phyloP scores from a whole-genome alignment of 495 filamentous ascomycete genomes.

The Penicillium pancosmium region DNA sequence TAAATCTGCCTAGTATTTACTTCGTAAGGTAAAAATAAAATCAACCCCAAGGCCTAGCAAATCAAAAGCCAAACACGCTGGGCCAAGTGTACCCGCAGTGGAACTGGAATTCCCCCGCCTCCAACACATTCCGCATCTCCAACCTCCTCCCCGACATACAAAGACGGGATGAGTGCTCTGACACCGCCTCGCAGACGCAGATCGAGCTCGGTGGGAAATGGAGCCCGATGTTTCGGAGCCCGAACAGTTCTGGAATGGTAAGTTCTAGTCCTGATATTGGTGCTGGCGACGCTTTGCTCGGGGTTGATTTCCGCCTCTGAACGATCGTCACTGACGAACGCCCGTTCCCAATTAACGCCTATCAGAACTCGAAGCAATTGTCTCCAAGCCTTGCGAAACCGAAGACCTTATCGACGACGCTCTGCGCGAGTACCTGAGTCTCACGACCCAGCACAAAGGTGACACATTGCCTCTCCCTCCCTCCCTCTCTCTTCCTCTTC shows the following conservation, averaged over 20 bases:
- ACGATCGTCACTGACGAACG: slow-evolving; percentile 12
- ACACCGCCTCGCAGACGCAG: slow-evolving; percentile 38
- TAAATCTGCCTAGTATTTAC: too few relatives aligned
- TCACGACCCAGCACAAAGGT: slow-evolving; percentile 79
- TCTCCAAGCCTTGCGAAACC: slow-evolving; percentile 69
- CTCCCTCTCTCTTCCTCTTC: not conserved
- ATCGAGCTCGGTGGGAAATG: slow-evolving; percentile 50
- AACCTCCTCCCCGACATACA: slow-evolving; percentile 26
- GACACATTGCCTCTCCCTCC: not conserved
- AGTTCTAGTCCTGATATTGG: slow-evolving; percentile 18
- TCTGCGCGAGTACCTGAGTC: slow-evolving; percentile 78
- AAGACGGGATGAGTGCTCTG: slow-evolving; percentile 48
- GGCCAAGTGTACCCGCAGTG: slow-evolving; percentile 15
- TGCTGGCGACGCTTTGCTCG: not conserved
- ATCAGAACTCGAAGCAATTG: slow-evolving; percentile 79
- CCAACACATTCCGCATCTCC: slow-evolving; percentile 31
- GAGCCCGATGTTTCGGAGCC: slow-evolving; percentile 69
- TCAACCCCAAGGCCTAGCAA: not conserved
- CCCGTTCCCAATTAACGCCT: slow-evolving; percentile 12
- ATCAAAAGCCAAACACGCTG: not conserved
- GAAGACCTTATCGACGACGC: slow-evolving; percentile 85
- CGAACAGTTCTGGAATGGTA: slow-evolving; percentile 94
- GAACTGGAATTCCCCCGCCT: slow-evolving; percentile 26
- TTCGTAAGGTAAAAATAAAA: not conserved
- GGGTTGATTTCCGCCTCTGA: slow-evolving; percentile 8